phyloP scores from a whole-genome alignment of 2,329 filamentous ascomycete genomes.

The Coniochaeta prunicola region DNA sequence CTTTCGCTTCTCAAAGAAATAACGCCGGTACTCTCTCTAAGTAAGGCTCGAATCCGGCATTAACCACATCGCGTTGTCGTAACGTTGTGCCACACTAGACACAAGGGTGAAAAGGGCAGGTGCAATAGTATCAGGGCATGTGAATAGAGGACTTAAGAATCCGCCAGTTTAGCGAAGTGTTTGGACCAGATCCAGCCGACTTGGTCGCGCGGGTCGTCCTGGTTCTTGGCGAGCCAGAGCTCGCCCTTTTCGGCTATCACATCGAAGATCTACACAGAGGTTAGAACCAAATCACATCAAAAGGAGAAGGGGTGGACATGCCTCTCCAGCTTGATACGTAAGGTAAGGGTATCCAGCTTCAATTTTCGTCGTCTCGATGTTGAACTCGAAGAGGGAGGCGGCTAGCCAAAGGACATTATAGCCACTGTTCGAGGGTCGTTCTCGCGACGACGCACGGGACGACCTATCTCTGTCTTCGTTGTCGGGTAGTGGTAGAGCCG shows the following conservation, averaged over 20 bases:
- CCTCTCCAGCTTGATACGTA: slow-evolving; percentile 90
- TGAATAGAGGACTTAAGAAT: slow-evolving; percentile 22
- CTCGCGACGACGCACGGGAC: slow-evolving; percentile 53
- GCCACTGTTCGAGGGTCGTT: slow-evolving; percentile 45
- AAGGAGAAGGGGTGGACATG: slow-evolving; percentile 28
- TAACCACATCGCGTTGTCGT: background rate
- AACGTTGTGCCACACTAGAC: background rate
- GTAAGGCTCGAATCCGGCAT: background rate
- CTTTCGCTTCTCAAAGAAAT: background rate
- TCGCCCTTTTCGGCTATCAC: slow-evolving; percentile 96
- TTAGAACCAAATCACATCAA: slow-evolving; percentile 1
- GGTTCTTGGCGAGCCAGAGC: slow-evolving; percentile 94
- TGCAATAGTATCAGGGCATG: background rate
- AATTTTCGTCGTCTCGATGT: slow-evolving; percentile 84
- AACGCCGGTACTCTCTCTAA: background rate
- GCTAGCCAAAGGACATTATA: slow-evolving; percentile 82
- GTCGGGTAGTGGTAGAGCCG: slow-evolving; percentile 75
- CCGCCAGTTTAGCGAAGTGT: slow-evolving; percentile 72
- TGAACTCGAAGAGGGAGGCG: slow-evolving; percentile 93
- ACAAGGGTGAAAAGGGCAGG: background rate
- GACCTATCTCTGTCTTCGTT: slow-evolving; percentile 45
- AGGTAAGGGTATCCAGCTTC: slow-evolving; percentile 95
- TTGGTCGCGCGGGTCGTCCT: slow-evolving; percentile 72
- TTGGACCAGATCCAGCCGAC: slow-evolving; percentile 99
- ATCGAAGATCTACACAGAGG: slow-evolving; percentile 61